Evolutionary conservation across 768 basidiomycete genomes (phyloP), one percentile per base, ranked within the genome.

Genomic region (Mycena rebaudengoi): DNA sequence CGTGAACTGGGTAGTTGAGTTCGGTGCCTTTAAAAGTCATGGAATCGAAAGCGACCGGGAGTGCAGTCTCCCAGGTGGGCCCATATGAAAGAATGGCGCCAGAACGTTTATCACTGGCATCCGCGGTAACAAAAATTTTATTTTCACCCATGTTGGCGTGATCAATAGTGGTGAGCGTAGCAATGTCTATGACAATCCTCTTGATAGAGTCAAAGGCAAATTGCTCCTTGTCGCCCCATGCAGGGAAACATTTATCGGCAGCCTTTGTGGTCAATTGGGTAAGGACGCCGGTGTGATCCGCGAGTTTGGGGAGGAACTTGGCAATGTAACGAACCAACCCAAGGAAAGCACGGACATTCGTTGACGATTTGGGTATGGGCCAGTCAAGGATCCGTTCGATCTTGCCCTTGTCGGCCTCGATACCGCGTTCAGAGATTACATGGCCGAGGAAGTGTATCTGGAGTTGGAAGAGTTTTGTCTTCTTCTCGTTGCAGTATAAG

Each of bases 1-100:
- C n/a, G n/a, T n/a, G n/a, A n/a, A n/a, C n/a, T n/a, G n/a, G n/a
- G n/a, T n/a, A n/a, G n/a, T n/a, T n/a, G n/a, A n/a, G n/a, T n/a
- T n/a, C n/a, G n/a, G n/a, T n/a, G n/a, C n/a, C n/a, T n/a, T n/a
- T n/a, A n/a, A n/a, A n/a, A n/a, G n/a, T n/a, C n/a, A n/a, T n/a
- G n/a, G n/a, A n/a, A n/a, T n/a, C n/a, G n/a, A n/a, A n/a, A n/a
- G n/a, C n/a, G n/a, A n/a, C n/a, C n/a, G n/a, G n/a, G n/a, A n/a
- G n/a, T n/a, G n/a, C n/a, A n/a, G n/a, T n/a, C n/a, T n/a, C n/a
- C n/a, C n/a, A n/a, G n/a, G n/a, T n/a, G n/a, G n/a, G 60, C 0
- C 80, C 77, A 60, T 68, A 78, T 1, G 70, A 69, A 3, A 80
- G 67, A 0, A 78, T 66, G 0, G 72, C 78, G 8, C 79, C 76